These are phyloP conservation scores for Dimocarpus longan DNA, from an alignment of 345 rosid species.

Conservation along the genomic window DNA sequence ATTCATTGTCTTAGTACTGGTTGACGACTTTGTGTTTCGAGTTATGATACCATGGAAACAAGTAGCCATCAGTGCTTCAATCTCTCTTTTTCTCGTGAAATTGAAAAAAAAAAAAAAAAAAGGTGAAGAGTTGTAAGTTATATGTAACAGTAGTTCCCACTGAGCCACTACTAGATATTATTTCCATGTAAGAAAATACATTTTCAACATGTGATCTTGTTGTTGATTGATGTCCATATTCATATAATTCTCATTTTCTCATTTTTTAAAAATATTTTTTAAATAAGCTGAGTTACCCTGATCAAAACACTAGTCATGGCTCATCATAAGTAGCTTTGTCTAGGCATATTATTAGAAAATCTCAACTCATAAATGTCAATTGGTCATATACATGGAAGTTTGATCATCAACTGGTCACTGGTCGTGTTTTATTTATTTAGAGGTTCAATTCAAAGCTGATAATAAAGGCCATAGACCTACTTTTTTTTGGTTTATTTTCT, in stretches of 20 bases:
- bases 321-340: too few relatives aligned
- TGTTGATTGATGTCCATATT: neutral
- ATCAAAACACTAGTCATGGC: too few relatives aligned
- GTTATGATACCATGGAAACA: neutral
- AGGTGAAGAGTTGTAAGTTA: neutral
- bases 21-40: neutral
- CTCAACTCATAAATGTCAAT: neutral
- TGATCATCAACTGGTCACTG: neutral
- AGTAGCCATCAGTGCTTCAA: neutral
- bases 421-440: neutral
- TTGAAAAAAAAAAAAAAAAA: too few relatives aligned
- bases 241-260: neutral
- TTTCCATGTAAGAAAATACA: neutral
- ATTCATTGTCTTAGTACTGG: neutral
- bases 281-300: neutral
- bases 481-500: neutral
- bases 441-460: neutral
- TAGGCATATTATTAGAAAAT: too few relatives aligned
- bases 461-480: neutral
- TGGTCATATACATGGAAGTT: neutral
- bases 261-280: too few relatives aligned
- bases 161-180: too few relatives aligned
- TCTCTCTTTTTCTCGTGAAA: neutral
- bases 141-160: neutral
- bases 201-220: constrained; percentile 1